Evolutionary conservation across 1,284 basidiomycete species (phyloP).

Genomic region (Golubevia pallescens): DNA sequence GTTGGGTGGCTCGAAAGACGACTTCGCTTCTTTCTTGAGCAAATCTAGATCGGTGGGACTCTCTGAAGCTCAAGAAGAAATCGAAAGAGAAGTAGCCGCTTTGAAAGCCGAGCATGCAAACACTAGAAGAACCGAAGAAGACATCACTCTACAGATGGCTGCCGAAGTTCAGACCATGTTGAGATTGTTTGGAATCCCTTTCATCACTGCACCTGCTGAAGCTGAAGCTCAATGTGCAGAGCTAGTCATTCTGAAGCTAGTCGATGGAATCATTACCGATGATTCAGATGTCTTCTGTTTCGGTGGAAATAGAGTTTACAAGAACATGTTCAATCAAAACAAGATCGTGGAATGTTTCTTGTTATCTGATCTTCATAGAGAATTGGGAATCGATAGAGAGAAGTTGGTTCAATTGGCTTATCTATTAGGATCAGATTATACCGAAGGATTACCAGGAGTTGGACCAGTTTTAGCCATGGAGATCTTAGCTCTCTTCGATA

Average conservation of each 20-base stretch:
- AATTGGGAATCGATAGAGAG: conserved; percentile 85
- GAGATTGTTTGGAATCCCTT: conserved; percentile 93
- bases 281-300: conserved; percentile 99
- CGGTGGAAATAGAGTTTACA: conserved; percentile 88
- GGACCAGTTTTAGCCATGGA: conserved; percentile 98
- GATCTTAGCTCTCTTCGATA: conserved; percentile 29
- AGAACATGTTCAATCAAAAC: conserved; percentile 99
- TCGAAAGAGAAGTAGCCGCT: conserved; percentile 85
- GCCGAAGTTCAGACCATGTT: conserved; percentile 85
- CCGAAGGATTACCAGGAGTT: conserved; percentile 90
- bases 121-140: conserved; percentile 90
- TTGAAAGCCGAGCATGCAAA: conserved; percentile 83
- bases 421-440: conserved; percentile 94
- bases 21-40: conserved; percentile 88
- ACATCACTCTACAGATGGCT: conserved; percentile 92
- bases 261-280: conserved; percentile 98
- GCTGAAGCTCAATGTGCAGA: conserved; percentile 98
- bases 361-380: conserved; percentile 80
- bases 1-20: conserved; percentile 67
- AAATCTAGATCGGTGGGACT: conserved; percentile 84
- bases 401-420: conserved; percentile 88
- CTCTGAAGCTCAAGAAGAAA: conserved; percentile 80
- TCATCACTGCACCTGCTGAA: conserved; percentile 97
- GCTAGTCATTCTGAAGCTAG: conserved; percentile 81
- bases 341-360: conserved; percentile 98